These are phyloP conservation scores for Acanthamoeba lenticulata DNA, from an alignment of 208 protist genomes.

Conservation along the genomic window DNA sequence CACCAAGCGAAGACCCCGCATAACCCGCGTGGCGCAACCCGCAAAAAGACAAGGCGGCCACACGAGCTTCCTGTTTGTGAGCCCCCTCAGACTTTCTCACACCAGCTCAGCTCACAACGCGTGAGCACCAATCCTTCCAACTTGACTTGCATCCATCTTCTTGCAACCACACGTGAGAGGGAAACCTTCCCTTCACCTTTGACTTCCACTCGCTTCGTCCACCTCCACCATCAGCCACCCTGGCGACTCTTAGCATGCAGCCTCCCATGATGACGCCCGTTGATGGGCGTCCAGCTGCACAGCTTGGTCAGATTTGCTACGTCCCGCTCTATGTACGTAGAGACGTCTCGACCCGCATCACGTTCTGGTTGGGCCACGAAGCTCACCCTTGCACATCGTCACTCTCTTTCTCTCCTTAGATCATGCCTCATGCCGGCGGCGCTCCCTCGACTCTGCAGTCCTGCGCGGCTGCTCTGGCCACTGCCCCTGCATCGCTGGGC, in stretches of 20 bases:
- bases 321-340: conserved; percentile 3
- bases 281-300: not conserved
- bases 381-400: not conserved
- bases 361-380: not conserved
- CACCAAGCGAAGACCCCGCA: no score
- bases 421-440: not conserved
- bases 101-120: no score
- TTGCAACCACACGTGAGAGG: no score
- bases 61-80: no score
- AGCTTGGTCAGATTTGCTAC: not conserved
- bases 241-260: not conserved
- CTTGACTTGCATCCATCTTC: no score
- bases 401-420: not conserved
- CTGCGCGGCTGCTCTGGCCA: not conserved
- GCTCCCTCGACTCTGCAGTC: not conserved
- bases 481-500: not conserved
- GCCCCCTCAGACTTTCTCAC: no score
- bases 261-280: not conserved
- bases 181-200: no score
- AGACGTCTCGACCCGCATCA: not conserved
- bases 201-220: no score
- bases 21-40: no score
- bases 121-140: no score
- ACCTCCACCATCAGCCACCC: not conserved
- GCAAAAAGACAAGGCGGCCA: no score